Conservation (phyloP, 129 eudicot species). For the Escallonia rubra region DNA sequence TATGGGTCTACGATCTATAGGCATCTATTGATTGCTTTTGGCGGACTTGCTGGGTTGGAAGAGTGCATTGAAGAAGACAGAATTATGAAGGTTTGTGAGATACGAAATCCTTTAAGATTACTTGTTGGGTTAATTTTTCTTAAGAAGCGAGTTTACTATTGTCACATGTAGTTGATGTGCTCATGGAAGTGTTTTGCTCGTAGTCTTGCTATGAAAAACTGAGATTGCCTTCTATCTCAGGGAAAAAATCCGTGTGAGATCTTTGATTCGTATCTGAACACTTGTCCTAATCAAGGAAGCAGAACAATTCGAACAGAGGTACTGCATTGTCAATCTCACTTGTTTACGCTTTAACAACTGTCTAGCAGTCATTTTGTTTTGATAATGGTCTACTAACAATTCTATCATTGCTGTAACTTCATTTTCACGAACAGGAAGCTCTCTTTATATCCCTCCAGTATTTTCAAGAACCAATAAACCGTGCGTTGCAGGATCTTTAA, state of each 20-base stretch:
- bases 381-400: neutral
- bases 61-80: constrained; percentile 89
- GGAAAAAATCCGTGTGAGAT: constrained; percentile 68
- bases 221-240: constrained; percentile 31
- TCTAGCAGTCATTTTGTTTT: too few relatives aligned
- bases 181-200: too few relatives aligned
- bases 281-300: constrained; percentile 95
- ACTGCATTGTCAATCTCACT: neutral
- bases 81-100: constrained; percentile 48
- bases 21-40: constrained; percentile 90
- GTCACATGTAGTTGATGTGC: too few relatives aligned
- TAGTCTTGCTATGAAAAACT: neutral
- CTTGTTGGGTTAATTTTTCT: neutral
- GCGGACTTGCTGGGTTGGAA: constrained; percentile 97
- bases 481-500: constrained; percentile 28
- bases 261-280: constrained; percentile 66
- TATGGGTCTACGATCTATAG: constrained; percentile 30
- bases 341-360: too few relatives aligned
- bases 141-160: too few relatives aligned
- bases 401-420: neutral
- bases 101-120: neutral
- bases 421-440: constrained; percentile 69
- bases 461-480: constrained; percentile 87
- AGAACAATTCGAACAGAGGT: constrained; percentile 98
- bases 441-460: constrained; percentile 84